Evolutionary conservation across 1,284 basidiomycete species (phyloP), one percentile per base, ranked within the genome.

Genomic region (Boletus nobilissimus): DNA sequence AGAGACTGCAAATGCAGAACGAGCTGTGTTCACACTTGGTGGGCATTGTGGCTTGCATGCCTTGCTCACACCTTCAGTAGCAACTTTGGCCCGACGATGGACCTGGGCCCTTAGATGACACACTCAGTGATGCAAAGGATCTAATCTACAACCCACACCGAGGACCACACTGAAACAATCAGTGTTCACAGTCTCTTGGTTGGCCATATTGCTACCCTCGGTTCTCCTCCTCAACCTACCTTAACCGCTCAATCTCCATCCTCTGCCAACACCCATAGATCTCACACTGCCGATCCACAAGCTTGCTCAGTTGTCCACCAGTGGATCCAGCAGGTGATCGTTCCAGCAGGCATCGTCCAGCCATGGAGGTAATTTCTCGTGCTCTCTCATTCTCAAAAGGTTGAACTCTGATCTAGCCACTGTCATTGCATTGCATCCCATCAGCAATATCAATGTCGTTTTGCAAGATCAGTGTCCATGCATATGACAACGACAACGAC

Each of bases 111-210:
- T 73, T 75, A 29, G 16, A 60, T n/a, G 43, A 38, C 24, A 18
- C 57, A 19, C 1, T 48, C 34, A 39, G 34, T 22, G 40, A 48
- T 5, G 22, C 69, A 36, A 72, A 69, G 64, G 72, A 72, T 24
- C 36, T 68, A 24, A 39, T 39, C 14, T 74, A 34, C 81, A 79
- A 7, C 78, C 82, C 22, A 81, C 46, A 80, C 63, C 18, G 79
- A 76, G 19, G 79, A 80, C 67, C 81, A 78, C 43, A 84, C 85
- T 5, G 92, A 93, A 79, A 85, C 87, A 48, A 88, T 87, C 79
- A 94, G 93, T 81, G 85, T 90, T 18, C 92, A 90, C 78, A 92
- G 91, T 80, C 88, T 93, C 80, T 92, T 92, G 19, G 87, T 87
- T 19, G 89, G 89, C 29, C 90, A 90, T 81, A 88, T 92, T 76